Percentiles rank a stretch among this genome's conserved stretches.
Conservation (phyloP, 352 stramenopile species). For the Globisporangium spiculum region DNA sequence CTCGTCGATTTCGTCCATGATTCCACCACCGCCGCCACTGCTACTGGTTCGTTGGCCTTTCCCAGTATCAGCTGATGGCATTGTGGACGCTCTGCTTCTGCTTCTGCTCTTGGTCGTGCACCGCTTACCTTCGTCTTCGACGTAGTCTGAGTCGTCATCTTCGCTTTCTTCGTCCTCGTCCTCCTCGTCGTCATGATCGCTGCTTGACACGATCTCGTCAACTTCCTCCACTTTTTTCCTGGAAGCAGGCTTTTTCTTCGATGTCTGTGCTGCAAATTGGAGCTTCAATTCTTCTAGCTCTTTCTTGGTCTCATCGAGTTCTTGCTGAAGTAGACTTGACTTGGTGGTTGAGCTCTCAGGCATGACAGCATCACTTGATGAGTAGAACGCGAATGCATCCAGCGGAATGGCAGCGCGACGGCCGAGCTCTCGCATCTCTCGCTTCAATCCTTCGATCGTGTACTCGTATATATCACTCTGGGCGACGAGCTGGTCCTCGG, state of each 20-base stretch:
- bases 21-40: neutral
- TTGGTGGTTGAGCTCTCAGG: neutral
- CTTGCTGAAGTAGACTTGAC: constrained; percentile 12
- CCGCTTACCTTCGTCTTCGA: constrained; percentile 41
- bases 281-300: constrained; percentile 23
- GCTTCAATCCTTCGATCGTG: constrained; percentile 22
- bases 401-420: constrained; percentile 10
- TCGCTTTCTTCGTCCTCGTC: constrained; percentile 31
- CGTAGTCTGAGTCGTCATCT: constrained; percentile 63
- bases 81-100: neutral
- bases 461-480: constrained; percentile 27
- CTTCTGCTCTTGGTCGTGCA: neutral
- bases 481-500: constrained; percentile 29
- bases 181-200: constrained; percentile 45
- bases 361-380: constrained; percentile 3
- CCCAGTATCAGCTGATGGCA: neutral
- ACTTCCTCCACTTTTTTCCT: constrained; percentile 37
- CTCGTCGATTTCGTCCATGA: constrained; percentile 60
- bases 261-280: constrained; percentile 17
- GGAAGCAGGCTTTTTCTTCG: constrained; percentile 31
- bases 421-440: constrained; percentile 22
- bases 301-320: constrained; percentile 24
- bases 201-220: constrained; percentile 52
- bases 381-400: constrained; percentile 6
- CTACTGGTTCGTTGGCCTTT: neutral